phyloP scores from a whole-genome alignment of 495 filamentous ascomycete species.

The Trichocladium antarcticum region DNA sequence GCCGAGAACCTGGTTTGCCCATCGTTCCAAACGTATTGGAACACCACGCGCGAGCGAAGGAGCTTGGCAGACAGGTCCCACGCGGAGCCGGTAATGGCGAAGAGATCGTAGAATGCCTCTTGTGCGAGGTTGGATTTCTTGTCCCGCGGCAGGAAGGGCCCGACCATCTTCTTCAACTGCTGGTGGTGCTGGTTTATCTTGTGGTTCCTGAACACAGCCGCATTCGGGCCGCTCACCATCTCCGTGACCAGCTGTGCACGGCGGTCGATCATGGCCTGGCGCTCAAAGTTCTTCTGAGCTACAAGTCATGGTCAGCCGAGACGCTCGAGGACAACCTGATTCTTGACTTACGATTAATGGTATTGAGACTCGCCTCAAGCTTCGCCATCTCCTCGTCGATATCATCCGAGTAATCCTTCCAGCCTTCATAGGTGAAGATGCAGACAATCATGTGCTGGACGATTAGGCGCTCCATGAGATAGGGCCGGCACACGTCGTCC shows the following conservation, averaged over 20 bases:
- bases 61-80: conserved; percentile 25
- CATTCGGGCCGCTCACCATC: conserved; percentile 7
- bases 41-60: conserved; percentile 18
- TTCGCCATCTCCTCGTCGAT: conserved; percentile 14
- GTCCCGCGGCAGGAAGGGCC: conserved; percentile 7
- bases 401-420: conserved; percentile 12
- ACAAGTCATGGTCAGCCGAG: background rate
- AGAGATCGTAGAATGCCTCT: conserved; percentile 24
- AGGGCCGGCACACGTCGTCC: conserved; percentile 18
- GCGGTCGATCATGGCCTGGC: conserved; percentile 21
- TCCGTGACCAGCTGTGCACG: conserved; percentile 10
- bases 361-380: conserved; percentile 12
- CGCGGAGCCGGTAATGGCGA: conserved; percentile 15
- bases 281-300: conserved; percentile 18
- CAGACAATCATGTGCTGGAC: conserved; percentile 21
- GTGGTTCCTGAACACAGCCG: conserved; percentile 11
- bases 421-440: conserved; percentile 20
- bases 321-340: background rate
- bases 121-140: background rate
- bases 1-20: conserved; percentile 18
- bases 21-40: conserved; percentile 27
- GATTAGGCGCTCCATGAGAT: conserved; percentile 24
- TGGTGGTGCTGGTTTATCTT: conserved; percentile 19
- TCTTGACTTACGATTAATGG: background rate
- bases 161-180: conserved; percentile 16